Evolutionary conservation across 768 basidiomycete genomes (phyloP), one percentile per base, ranked within the genome.

Genomic region (Amanita exitialis): DNA sequence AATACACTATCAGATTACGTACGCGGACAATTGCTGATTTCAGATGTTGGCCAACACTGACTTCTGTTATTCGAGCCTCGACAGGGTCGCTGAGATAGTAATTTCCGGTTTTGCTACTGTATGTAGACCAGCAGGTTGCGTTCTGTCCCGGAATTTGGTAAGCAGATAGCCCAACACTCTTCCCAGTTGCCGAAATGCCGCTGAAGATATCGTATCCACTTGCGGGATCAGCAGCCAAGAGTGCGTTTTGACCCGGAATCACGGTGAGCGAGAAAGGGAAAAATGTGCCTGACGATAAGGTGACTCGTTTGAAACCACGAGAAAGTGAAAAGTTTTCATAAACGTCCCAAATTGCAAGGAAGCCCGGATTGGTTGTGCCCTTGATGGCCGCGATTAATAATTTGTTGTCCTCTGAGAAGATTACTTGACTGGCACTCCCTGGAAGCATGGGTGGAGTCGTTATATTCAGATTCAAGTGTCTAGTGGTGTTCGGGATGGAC

Each of bases 331-430:
- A 21, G 13, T 44, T 27, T 13, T 27, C 2, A 27, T 44, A 23
- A 34, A 46, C 23, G 30, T 46, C 45, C 45, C 45, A 46, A 32
- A 32, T 20, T 32, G 45, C 45, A 28, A 32, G 23, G n/a, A 15
- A 46, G 10, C 45, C 45, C 28, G 18, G 10, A 9, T 5, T 5
- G 9, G 45, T 46, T 3, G 46, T 32, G 32, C 46, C 46, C 27
- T 47, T 47, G 18, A 47, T 32, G 21, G 23, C 13, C 6, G 9
- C 46, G 21, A 36, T 10, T 7, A 47, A 15, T n/a, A 27, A n/a
- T 34, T 46, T 27, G 3, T 46, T 27, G 13, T 46, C 45, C 45
- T 46, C 45, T 4, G 45, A 34, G 46, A 47, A 47, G 28, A 47
- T 37, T 15, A 47, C 15, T 21, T 47, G 32, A 23, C 46, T 23